Evolutionary conservation across 768 basidiomycete genomes (phyloP).

Genomic region (Boletus sensibilis): DNA sequence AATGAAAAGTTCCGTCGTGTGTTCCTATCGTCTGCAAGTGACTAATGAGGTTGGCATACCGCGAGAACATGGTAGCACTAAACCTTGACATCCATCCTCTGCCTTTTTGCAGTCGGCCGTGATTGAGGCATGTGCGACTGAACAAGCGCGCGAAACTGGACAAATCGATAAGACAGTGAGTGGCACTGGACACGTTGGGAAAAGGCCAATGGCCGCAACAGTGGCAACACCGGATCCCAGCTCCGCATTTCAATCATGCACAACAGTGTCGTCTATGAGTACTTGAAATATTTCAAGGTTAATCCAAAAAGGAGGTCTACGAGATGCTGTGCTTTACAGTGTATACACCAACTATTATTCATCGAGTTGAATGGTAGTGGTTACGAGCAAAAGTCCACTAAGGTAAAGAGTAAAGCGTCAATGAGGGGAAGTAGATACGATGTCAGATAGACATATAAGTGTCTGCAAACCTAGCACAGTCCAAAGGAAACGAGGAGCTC

Average conservation of each 20-base stretch:
- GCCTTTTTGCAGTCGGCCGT: constrained; percentile 38
- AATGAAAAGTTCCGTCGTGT: constrained; percentile 94
- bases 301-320: constrained; percentile 13
- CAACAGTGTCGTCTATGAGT: neutral
- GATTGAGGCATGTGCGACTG: constrained; percentile 20
- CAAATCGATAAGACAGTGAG: neutral
- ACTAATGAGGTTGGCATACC: neutral
- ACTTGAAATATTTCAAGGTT: neutral
- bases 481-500: constrained; percentile 18
- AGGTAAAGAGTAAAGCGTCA: constrained; percentile 24
- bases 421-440: constrained; percentile 26
- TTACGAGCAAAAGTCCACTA: constrained; percentile 21
- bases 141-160: neutral
- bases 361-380: constrained; percentile 13
- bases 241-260: neutral
- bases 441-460: constrained; percentile 19
- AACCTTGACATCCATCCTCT: constrained; percentile 45
- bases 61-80: constrained; percentile 1
- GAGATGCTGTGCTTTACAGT: constrained; percentile 22
- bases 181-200: neutral
- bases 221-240: neutral
- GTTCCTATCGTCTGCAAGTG: constrained; percentile 76
- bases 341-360: constrained; percentile 23
- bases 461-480: constrained; percentile 21
- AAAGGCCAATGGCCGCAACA: constrained; percentile 1